Evolutionary conservation across 2,329 filamentous ascomycete genomes (phyloP).

Genomic region (Cladosporium sp.): DNA sequence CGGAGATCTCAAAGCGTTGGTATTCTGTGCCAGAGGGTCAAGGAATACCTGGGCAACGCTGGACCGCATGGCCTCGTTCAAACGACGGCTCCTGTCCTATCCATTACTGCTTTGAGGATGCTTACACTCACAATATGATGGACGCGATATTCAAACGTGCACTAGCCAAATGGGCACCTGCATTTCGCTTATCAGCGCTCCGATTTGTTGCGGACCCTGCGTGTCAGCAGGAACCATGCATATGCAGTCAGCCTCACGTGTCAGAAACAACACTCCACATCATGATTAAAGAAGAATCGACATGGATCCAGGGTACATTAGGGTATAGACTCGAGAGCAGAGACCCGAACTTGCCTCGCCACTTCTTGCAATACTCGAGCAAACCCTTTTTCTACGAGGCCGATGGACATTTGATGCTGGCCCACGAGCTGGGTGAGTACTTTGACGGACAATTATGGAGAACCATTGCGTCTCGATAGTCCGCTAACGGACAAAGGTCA

Average conservation of each 20-base stretch:
- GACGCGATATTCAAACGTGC: background rate
- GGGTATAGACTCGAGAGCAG: no score
- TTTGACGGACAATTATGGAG: background rate
- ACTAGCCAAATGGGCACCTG: background rate
- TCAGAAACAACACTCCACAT: background rate
- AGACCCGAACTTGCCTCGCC: background rate
- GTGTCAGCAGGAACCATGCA: background rate
- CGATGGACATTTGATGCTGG: background rate
- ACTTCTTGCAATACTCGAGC: background rate
- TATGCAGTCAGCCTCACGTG: background rate
- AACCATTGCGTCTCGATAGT: background rate
- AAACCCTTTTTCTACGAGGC: background rate
- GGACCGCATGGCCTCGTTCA: no score
- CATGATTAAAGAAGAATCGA: background rate
- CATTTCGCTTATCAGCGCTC: background rate
- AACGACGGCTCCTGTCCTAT: background rate
- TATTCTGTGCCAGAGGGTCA: background rate
- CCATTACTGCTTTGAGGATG: background rate
- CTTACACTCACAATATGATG: background rate
- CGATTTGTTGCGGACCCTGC: background rate
- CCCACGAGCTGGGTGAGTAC: background rate
- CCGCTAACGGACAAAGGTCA: background rate
- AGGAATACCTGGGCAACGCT: no score
- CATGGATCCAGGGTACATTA: no score
- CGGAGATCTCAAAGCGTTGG: background rate